These are phyloP conservation scores for Aspergillus taichungensis DNA, from an alignment of 495 filamentous ascomycete genomes.

Conservation along the genomic window DNA sequence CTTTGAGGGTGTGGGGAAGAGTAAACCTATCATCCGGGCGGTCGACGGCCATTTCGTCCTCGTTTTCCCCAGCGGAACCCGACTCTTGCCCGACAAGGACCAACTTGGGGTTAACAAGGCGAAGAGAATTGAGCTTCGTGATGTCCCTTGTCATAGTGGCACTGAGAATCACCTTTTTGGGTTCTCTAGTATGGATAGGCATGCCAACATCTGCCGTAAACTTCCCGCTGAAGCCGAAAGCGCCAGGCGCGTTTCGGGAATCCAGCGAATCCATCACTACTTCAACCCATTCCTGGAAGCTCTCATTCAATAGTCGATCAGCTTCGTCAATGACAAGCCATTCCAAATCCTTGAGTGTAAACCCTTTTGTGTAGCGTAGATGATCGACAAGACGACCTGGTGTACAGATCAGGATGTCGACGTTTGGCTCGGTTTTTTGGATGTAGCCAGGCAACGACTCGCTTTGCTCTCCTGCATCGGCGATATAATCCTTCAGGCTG, in stretches of 20 bases:
- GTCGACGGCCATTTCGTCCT: constrained; percentile 15
- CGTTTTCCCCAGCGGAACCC: constrained; percentile 20
- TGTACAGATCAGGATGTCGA: constrained; percentile 87
- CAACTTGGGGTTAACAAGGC: constrained; percentile 63
- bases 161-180: constrained; percentile 72
- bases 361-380: constrained; percentile 71
- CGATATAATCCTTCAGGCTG: constrained; percentile 33
- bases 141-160: constrained; percentile 92
- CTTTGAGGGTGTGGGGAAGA: constrained; percentile 60
- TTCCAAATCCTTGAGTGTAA: constrained; percentile 60
- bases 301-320: constrained; percentile 81
- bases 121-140: constrained; percentile 65
- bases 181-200: constrained; percentile 30
- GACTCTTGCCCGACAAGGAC: constrained; percentile 57
- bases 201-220: constrained; percentile 28
- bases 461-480: constrained; percentile 30
- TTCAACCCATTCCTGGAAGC: constrained; percentile 86
- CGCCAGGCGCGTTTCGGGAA: constrained; percentile 35
- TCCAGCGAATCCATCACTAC: constrained; percentile 59
- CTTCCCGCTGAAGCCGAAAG: constrained; percentile 38
- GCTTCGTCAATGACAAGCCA: constrained; percentile 95
- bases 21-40: constrained; percentile 36
- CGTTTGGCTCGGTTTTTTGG: constrained; percentile 52
- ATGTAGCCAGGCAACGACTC: constrained; percentile 52
- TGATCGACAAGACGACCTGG: constrained; percentile 91